These are phyloP conservation scores for Didymella pinodella DNA, from an alignment of 2,329 filamentous ascomycete genomes.

Conservation along the genomic window DNA sequence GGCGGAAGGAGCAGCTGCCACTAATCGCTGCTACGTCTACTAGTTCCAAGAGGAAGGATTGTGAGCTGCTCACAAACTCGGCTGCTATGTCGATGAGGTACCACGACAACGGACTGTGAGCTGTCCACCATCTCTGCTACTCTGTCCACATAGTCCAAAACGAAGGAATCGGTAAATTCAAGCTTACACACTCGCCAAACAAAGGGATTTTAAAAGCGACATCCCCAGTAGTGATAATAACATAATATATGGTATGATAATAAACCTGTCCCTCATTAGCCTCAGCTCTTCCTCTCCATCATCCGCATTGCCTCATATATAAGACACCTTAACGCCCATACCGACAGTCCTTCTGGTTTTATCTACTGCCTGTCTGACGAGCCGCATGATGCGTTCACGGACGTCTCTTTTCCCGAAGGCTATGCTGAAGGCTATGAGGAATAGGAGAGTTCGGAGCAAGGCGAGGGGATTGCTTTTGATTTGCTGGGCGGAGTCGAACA, in stretches of 20 bases:
- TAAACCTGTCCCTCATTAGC: neutral
- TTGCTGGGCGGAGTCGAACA: slow-evolving; percentile 60
- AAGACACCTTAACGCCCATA: slow-evolving; percentile 97
- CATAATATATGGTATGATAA: neutral
- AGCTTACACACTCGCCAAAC: neutral
- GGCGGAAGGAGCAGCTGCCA: neutral
- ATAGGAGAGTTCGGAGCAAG: slow-evolving; percentile 72
- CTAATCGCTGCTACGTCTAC: no score
- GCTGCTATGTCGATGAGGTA: no score
- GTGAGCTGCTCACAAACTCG: no score
- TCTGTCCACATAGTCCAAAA: no score
- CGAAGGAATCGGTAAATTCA: no score
- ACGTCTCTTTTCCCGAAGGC: slow-evolving; percentile 78
- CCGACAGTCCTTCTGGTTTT: slow-evolving; percentile 86
- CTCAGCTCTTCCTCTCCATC: neutral
- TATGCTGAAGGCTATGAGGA: slow-evolving; percentile 78
- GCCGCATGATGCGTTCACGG: slow-evolving; percentile 74
- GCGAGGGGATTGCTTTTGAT: slow-evolving; percentile 64
- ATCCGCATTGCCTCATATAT: slow-evolving; percentile 67
- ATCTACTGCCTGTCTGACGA: slow-evolving; percentile 75
- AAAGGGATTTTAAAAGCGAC: neutral
- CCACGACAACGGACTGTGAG: no score
- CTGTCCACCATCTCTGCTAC: no score
- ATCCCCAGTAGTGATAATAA: neutral
- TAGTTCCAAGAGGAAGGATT: no score